Evolutionary conservation across 768 basidiomycete genomes (phyloP).

Genomic region (Rickenella mellea): DNA sequence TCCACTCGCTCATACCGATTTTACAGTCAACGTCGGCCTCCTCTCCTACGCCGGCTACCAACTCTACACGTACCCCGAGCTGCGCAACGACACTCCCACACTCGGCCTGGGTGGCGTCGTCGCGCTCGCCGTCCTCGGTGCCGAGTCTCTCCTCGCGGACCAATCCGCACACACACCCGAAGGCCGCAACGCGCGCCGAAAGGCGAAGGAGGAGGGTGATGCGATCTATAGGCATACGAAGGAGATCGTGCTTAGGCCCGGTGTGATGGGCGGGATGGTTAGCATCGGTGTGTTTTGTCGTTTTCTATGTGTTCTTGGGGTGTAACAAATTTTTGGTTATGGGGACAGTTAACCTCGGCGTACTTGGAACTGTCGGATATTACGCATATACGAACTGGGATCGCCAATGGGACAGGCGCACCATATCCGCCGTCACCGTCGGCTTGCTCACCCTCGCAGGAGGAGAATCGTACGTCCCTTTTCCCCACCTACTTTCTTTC

Average conservation of each 20-base stretch:
- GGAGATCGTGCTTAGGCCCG: slow-evolving; percentile 52
- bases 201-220: slow-evolving; percentile 49
- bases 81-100: slow-evolving; percentile 46
- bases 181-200: slow-evolving; percentile 46
- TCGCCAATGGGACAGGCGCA: slow-evolving; percentile 54
- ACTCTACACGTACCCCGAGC: slow-evolving; percentile 51
- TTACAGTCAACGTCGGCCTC: slow-evolving; percentile 61
- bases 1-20: background rate
- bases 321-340: background rate
- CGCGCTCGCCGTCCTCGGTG: slow-evolving; percentile 45
- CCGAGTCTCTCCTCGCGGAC: slow-evolving; percentile 57
- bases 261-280: slow-evolving; percentile 54
- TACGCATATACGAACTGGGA: slow-evolving; percentile 59
- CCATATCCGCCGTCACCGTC: slow-evolving; percentile 45
- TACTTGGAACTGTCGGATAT: slow-evolving; percentile 58
- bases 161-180: slow-evolving; percentile 48
- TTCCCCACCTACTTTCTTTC: background rate
- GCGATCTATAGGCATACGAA: slow-evolving; percentile 42
- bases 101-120: slow-evolving; percentile 45
- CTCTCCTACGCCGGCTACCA: slow-evolving; percentile 51
- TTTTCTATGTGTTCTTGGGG: no score
- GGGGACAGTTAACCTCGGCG: slow-evolving; percentile 48
- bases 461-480: slow-evolving; percentile 51
- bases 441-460: slow-evolving; percentile 54
- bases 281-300: slow-evolving; percentile 39